Percentiles rank a stretch among this genome's conserved stretches.
Evolutionary conservation across 2,329 filamentous ascomycete genomes (phyloP).

Genomic region (Nannizziopsis arthrosporioides): DNA sequence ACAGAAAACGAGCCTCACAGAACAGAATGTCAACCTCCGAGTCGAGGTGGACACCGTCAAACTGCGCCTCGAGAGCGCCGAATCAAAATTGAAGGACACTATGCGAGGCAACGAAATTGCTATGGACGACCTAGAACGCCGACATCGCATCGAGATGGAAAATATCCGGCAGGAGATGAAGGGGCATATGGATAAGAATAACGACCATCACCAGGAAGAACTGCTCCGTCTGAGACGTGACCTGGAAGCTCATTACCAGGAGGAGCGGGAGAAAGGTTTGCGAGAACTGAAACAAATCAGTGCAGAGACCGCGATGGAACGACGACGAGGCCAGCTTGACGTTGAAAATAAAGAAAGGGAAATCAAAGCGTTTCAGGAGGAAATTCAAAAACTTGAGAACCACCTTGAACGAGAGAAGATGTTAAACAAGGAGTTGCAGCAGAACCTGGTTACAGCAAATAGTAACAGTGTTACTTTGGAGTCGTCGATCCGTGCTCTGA

Average conservation of each 20-base stretch:
- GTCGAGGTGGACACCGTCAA: constrained; percentile 56
- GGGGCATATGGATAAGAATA: constrained; percentile 41
- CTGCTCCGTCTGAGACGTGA: constrained; percentile 53
- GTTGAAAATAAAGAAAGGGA: constrained; percentile 46
- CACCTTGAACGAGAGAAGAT: constrained; percentile 52
- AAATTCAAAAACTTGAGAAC: constrained; percentile 33
- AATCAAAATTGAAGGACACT: constrained; percentile 41
- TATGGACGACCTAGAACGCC: constrained; percentile 42
- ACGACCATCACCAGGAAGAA: constrained; percentile 55
- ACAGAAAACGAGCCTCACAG: constrained; percentile 39
- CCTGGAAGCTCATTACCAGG: constrained; percentile 54
- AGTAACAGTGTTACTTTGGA: constrained; percentile 57
- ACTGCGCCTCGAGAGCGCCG: constrained; percentile 40
- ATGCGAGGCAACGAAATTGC: constrained; percentile 42
- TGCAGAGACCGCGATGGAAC: constrained; percentile 40
- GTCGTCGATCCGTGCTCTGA: constrained; percentile 60
- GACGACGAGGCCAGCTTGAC: constrained; percentile 33
- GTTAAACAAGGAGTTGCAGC: constrained; percentile 47
- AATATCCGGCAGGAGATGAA: constrained; percentile 32
- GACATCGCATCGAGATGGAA: constrained; percentile 39
- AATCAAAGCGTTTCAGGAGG: constrained; percentile 33
- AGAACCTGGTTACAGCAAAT: constrained; percentile 48
- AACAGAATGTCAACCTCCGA: constrained; percentile 46
- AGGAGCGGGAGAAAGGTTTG: constrained; percentile 47
- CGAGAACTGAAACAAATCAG: constrained; percentile 57